Conservation (phyloP, 176 grass and related monocot genomes). For the Aegilops speltoides region DNA sequence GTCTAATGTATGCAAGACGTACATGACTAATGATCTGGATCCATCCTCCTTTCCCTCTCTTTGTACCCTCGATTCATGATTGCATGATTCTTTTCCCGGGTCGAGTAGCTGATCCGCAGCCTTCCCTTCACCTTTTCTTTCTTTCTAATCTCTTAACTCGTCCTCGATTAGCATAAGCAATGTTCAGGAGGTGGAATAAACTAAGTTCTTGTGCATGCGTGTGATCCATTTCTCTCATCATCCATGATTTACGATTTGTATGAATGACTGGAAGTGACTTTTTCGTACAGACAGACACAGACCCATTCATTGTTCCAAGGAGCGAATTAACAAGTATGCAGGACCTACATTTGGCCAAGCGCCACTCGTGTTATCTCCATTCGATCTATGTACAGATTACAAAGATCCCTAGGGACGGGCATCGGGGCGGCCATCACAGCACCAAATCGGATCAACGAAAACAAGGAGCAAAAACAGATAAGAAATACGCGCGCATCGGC, state of each 20-base stretch:
- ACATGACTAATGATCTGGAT: slow-evolving; percentile 17
- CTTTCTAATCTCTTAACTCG: not conserved
- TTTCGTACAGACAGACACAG: not conserved
- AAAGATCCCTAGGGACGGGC: not conserved
- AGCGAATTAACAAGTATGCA: not conserved
- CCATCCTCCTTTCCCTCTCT: not conserved
- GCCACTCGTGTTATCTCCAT: slow-evolving; percentile 26
- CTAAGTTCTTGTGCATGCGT: no score
- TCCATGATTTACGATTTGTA: no score
- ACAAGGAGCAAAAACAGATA: not conserved
- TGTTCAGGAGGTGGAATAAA: not conserved
- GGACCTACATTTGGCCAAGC: not conserved
- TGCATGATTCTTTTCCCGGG: slow-evolving; percentile 17
- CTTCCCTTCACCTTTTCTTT: not conserved
- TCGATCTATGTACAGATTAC: slow-evolving; percentile 48
- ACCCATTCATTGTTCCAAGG: not conserved
- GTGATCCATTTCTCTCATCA: no score
- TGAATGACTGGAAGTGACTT: no score
- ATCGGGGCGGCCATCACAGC: slow-evolving; percentile 14
- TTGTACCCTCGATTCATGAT: slow-evolving; percentile 9
- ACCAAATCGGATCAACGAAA: not conserved
- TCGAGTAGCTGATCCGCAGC: slow-evolving; percentile 4
- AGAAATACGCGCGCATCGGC: not conserved
- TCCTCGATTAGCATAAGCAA: slow-evolving; percentile 1
- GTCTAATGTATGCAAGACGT: not conserved